These are phyloP conservation scores for Arthroderma sp. DNA, from an alignment of 2,329 filamentous ascomycete genomes.

Conservation along the genomic window DNA sequence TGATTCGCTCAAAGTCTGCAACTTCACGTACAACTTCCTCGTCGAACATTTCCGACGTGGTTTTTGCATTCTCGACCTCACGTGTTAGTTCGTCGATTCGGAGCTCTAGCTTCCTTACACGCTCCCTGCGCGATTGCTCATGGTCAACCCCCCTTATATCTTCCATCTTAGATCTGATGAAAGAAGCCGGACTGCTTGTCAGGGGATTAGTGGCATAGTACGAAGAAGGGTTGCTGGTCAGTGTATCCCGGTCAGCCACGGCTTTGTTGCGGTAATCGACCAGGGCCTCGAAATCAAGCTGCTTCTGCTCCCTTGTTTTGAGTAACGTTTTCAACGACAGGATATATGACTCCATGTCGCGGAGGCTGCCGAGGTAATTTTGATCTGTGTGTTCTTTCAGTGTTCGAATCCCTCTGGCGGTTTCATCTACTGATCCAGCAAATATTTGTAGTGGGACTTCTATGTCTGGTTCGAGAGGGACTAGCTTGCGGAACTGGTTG, in stretches of 20 bases:
- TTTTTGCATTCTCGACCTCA: slow-evolving; percentile 78
- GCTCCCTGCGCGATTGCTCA: slow-evolving; percentile 76
- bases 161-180: slow-evolving; percentile 87
- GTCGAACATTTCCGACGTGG: slow-evolving; percentile 82
- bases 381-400: slow-evolving; percentile 88
- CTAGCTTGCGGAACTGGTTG: slow-evolving; percentile 87
- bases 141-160: slow-evolving; percentile 95
- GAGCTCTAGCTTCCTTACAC: slow-evolving; percentile 78
- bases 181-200: slow-evolving; percentile 60
- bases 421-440: slow-evolving; percentile 72
- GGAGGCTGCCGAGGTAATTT: slow-evolving; percentile 81
- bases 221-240: slow-evolving; percentile 50
- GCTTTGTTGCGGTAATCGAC: slow-evolving; percentile 93
- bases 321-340: slow-evolving; percentile 74
- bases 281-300: slow-evolving; percentile 90
- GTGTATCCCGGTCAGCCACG: slow-evolving; percentile 68
- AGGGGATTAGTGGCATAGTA: slow-evolving; percentile 42
- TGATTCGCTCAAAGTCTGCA: slow-evolving; percentile 89
- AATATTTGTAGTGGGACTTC: slow-evolving; percentile 74
- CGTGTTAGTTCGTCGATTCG: slow-evolving; percentile 82
- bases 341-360: slow-evolving; percentile 94
- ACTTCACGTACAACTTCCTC: slow-evolving; percentile 92
- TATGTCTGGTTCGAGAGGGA: slow-evolving; percentile 75
- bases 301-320: slow-evolving; percentile 90
- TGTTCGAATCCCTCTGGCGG: slow-evolving; percentile 60